A percentile compares a stretch with the other conserved stretches of the same genome.
These are phyloP conservation scores for Silene coronaria DNA, from an alignment of 179 eudicot species.

Conservation along the genomic window DNA sequence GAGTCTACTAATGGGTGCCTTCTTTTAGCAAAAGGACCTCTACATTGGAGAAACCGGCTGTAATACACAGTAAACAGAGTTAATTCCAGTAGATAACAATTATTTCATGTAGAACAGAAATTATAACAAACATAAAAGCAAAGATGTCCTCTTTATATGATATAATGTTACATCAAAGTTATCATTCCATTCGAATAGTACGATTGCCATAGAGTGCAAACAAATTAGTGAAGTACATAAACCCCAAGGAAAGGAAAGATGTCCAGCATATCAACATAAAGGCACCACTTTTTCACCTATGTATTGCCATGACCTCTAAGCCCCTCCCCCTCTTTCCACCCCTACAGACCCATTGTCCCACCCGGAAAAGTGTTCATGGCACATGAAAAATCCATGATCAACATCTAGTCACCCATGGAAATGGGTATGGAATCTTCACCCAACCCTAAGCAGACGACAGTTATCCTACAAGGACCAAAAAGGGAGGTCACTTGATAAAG, in stretches of 20 bases:
- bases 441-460: neutral
- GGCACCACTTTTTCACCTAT: neutral
- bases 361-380: neutral
- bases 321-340: neutral
- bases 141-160: neutral
- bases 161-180: neutral
- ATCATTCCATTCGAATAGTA: neutral
- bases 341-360: neutral
- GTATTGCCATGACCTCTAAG: neutral
- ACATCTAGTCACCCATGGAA: no score
- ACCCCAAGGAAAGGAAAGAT: neutral
- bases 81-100: neutral
- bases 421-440: no score
- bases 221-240: neutral
- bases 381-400: no score
- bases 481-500: neutral
- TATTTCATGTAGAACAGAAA: conserved; percentile 1
- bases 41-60: conserved; percentile 95
- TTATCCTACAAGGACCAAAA: neutral
- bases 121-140: neutral
- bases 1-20: conserved; percentile 89
- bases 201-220: neutral
- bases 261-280: neutral
- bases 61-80: conserved; percentile 6
- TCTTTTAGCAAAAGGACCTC: conserved; percentile 97